These are phyloP conservation scores for Saturnispora ahearnii DNA, from an alignment of 805 yeast species.

Conservation along the genomic window DNA sequence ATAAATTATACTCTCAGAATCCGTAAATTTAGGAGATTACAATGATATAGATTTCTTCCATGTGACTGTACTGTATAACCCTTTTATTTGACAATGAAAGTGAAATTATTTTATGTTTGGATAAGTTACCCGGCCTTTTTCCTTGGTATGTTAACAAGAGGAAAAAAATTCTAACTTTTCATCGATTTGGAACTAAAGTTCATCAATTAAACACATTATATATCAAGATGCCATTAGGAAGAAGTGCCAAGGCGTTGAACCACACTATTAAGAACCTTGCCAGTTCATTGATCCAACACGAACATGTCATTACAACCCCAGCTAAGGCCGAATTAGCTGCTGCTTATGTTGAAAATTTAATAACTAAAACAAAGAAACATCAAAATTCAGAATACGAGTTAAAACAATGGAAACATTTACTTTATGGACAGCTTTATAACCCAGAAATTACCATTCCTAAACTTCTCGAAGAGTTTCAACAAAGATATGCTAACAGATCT, in stretches of 20 bases:
- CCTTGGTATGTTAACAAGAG: background rate
- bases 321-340: constrained; percentile 70
- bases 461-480: constrained; percentile 53
- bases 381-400: constrained; percentile 15
- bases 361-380: constrained; percentile 44
- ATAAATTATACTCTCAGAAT: no score
- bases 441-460: constrained; percentile 49
- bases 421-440: constrained; percentile 36
- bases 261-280: constrained; percentile 58
- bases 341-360: constrained; percentile 51
- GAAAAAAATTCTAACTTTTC: background rate
- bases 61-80: no score
- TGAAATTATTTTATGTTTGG: background rate
- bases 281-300: constrained; percentile 59
- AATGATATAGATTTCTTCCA: no score
- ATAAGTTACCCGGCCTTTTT: constrained; percentile 3
- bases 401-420: constrained; percentile 21
- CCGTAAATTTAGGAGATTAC: no score
- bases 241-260: constrained; percentile 43
- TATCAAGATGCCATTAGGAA: constrained; percentile 26
- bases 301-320: constrained; percentile 60
- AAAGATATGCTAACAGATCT: constrained; percentile 51
- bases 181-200: background rate
- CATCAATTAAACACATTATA: background rate
- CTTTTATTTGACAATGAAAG: background rate